A percentile compares a stretch with the other conserved stretches of the same genome.
Evolutionary conservation across 2,329 filamentous ascomycete species (phyloP).

Genomic region (Curvularia lunata): DNA sequence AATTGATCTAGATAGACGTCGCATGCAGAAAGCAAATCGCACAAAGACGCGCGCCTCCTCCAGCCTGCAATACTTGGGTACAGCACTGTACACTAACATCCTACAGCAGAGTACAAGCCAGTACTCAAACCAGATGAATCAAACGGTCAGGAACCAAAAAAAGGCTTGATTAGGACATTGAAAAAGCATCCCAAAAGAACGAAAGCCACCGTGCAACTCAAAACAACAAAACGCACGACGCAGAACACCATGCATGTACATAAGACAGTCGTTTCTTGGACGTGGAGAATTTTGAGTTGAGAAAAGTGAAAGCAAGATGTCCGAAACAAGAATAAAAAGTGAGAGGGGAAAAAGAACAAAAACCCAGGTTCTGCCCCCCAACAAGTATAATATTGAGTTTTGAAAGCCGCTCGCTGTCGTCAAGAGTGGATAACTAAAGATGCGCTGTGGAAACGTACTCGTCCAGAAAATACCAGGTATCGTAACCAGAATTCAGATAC

Average conservation of each 20-base stretch:
- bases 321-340: neutral
- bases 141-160: neutral
- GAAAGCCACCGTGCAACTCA: neutral
- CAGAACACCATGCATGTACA: slow-evolving; percentile 18
- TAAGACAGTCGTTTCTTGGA: slow-evolving; percentile 13
- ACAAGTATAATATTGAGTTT: slow-evolving; percentile 10
- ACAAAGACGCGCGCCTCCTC: neutral
- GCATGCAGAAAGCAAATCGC: neutral
- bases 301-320: neutral
- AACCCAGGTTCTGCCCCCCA: slow-evolving; percentile 2
- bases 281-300: neutral
- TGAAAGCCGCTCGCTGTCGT: slow-evolving; percentile 13
- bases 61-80: neutral
- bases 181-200: slow-evolving; percentile 1
- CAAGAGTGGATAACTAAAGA: slow-evolving; percentile 6
- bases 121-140: neutral
- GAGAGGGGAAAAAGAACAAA: neutral
- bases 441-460: slow-evolving; percentile 13
- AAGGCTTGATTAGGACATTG: slow-evolving; percentile 11
- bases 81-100: slow-evolving; percentile 2
- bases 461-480: slow-evolving; percentile 12
- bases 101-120: slow-evolving; percentile 5
- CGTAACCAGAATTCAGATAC: slow-evolving; percentile 13
- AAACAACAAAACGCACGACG: slow-evolving; percentile 10
- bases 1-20: neutral